A percentile compares a stretch with the other conserved stretches of the same genome.
phyloP scores from a whole-genome alignment of 164 flowering plant species.

The Tetrastigma voinierianum region DNA sequence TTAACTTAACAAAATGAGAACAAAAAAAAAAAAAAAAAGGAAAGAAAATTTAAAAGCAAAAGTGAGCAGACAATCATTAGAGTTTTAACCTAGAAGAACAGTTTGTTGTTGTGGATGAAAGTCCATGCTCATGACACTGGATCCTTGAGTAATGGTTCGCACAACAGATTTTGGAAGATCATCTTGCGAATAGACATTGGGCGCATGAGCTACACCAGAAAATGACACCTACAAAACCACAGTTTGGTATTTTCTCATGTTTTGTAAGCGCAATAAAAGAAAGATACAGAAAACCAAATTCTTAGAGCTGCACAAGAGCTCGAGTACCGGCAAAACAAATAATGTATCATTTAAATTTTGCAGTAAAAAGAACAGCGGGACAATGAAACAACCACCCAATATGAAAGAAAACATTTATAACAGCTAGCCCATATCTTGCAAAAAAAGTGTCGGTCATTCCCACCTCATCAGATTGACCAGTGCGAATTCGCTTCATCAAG shows the following conservation, averaged over 20 bases:
- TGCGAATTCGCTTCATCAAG: slow-evolving; percentile 66
- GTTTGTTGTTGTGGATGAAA: slow-evolving; percentile 81
- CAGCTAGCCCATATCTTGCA: slow-evolving; percentile 1
- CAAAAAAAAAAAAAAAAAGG: neutral
- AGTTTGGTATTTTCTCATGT: neutral
- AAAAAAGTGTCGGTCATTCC: neutral
- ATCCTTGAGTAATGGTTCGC: slow-evolving; percentile 59
- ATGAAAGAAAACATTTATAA: neutral
- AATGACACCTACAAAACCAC: slow-evolving; percentile 46
- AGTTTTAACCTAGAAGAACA: slow-evolving; percentile 56
- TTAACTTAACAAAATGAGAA: neutral
- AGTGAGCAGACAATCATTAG: neutral
- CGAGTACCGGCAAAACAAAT: neutral
- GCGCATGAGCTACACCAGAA: slow-evolving; percentile 55
- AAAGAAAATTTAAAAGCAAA: neutral
- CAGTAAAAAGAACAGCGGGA: neutral
- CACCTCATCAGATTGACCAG: slow-evolving; percentile 74
- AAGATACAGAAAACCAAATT: neutral
- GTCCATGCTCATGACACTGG: slow-evolving; percentile 81
- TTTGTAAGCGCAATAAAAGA: neutral
- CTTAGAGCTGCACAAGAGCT: no score
- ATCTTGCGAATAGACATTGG: slow-evolving; percentile 59
- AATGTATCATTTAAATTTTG: neutral
- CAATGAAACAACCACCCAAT: neutral
- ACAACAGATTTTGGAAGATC: slow-evolving; percentile 72